Evolutionary conservation across 306 rosid species (phyloP), one percentile per base, ranked within the genome.

Genomic region (Vigna nakashimae): DNA sequence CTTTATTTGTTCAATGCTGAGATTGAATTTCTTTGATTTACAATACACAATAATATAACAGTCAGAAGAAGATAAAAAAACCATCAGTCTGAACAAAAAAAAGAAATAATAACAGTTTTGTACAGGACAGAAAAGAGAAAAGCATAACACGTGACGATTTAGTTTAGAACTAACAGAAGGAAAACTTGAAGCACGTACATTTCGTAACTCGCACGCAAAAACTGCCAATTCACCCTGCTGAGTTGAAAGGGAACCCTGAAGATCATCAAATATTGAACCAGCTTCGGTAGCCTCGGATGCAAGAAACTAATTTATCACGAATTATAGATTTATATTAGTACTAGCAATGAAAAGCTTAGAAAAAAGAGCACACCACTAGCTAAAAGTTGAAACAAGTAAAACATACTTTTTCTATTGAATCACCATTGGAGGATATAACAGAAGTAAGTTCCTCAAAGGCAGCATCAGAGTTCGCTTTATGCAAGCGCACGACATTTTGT

Each of bases 401-500:
- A 69, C 91, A 43, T 84, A 96, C 99, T 82, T 96, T 87, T 88
- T 90, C 92, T 66, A 90, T 73, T 81, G 93, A 91, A 20, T 83
- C 83, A 32, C 87, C 78, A 65, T 84, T 88, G 68, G 90, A 84
- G n/a, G 97, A 84, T 78, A 86, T 82, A 82, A 86, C 80, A 62
- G 92, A 88, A 26, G 88, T 81, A 63, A 96, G 67, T 78, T 96
- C 97, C 79, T 87, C 94, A 53, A 96, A 79, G 45, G 84, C 76
- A 82, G 96, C 94, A 84, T 91, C 85, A 20, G 96, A 93, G 84
- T 68, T 71, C 1, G 99, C 91, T 84, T 78, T 86, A 84, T 93
- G 98, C 86, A 96, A 90, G 71, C 92, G 91, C 73, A 96, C 98
- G 69, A 93, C 96, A 83, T 96, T 96, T 86, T 93, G 94, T 77